These are phyloP conservation scores for Cylindrodendrum hubeiense DNA, from an alignment of 2,329 filamentous ascomycete species.

Conservation along the genomic window DNA sequence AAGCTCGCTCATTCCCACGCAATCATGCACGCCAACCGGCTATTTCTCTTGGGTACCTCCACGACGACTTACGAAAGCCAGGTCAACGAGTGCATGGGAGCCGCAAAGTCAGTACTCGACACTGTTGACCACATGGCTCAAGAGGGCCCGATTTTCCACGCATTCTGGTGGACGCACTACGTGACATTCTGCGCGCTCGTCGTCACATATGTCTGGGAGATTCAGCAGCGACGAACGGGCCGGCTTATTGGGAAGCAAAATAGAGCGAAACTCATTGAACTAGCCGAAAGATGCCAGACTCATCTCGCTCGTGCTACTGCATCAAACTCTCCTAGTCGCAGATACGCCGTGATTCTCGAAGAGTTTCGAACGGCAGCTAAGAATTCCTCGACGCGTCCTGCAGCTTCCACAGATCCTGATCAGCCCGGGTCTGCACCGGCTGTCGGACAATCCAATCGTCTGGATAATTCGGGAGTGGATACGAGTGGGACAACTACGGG, in stretches of 20 bases:
- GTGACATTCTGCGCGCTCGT: constrained; percentile 67
- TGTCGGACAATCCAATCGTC: neutral
- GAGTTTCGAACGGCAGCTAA: constrained; percentile 27
- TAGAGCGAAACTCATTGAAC: constrained; percentile 31
- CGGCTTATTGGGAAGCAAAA: constrained; percentile 25
- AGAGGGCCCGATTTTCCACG: constrained; percentile 56
- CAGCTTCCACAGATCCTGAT: neutral
- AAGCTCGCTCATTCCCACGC: constrained; percentile 67
- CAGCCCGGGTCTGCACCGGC: neutral
- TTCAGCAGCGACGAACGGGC: constrained; percentile 39
- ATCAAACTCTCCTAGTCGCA: constrained; percentile 34
- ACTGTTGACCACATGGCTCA: constrained; percentile 57
- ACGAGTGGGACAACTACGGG: neutral
- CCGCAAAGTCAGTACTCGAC: constrained; percentile 51
- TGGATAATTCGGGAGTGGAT: neutral
- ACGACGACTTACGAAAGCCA: constrained; percentile 23
- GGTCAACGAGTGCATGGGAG: constrained; percentile 57
- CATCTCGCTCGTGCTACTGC: constrained; percentile 34
- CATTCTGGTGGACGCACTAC: constrained; percentile 68
- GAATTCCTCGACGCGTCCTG: neutral
- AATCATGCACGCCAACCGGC: constrained; percentile 66
- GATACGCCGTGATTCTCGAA: constrained; percentile 35
- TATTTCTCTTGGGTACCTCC: constrained; percentile 59
- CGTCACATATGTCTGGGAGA: constrained; percentile 65
- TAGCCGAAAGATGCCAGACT: constrained; percentile 41